Evolutionary conservation across 2,329 filamentous ascomycete genomes (phyloP).

Genomic region (Pyrenophora teres): DNA sequence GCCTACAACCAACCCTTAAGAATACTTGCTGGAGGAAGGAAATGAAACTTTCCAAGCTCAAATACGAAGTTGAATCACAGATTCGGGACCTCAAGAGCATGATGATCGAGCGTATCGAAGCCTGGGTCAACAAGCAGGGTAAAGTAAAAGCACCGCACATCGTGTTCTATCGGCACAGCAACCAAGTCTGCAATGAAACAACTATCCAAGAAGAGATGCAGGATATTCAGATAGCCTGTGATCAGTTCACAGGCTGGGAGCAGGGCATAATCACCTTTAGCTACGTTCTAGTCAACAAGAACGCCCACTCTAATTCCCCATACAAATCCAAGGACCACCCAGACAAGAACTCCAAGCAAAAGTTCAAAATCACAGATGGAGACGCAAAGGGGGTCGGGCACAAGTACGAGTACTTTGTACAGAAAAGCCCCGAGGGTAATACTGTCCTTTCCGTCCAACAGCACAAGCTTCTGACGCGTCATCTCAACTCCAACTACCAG

Average conservation of each 20-base stretch:
- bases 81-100: conserved; percentile 1
- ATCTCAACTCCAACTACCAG: conserved; percentile 1
- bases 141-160: background rate
- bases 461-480: background rate
- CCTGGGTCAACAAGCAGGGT: background rate
- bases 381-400: background rate
- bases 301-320: background rate
- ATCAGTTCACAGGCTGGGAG: background rate
- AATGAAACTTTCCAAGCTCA: background rate
- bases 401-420: conserved; percentile 2
- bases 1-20: background rate
- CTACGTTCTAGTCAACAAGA: conserved; percentile 1
- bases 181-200: background rate
- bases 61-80: background rate
- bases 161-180: conserved; percentile 4
- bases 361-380: background rate
- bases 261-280: background rate
- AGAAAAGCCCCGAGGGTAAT: background rate
- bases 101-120: conserved; percentile 5
- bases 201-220: background rate
- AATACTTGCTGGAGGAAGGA: background rate
- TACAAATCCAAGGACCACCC: background rate
- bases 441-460: background rate
- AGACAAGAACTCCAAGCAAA: background rate
- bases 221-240: background rate